Evolutionary conservation across 2,329 filamentous ascomycete genomes (phyloP), one percentile per base, ranked within the genome.

Genomic region (Aspergillus terreus): DNA sequence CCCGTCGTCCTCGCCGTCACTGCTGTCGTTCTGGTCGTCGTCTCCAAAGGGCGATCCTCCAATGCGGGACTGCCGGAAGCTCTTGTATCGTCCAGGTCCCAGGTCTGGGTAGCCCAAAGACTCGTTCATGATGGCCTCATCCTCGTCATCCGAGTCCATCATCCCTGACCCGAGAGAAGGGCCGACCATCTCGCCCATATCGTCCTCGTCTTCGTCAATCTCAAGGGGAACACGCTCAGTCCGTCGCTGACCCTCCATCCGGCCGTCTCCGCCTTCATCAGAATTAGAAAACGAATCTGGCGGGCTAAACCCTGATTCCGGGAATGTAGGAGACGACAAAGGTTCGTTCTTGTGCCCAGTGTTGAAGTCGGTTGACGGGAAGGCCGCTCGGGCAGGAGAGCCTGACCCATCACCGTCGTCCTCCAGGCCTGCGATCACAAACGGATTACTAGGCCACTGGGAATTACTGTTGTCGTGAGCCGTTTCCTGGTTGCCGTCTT

Each of bases 101-200:
- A 87, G 82, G 57, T 82, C 83, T 59, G 87, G 87, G 52, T 87
- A 85, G 12, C 84, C 85, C 71, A 87, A 82, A 60, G 85, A 84
- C 56, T 87, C 83, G 38, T 84, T 82, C 25, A 82, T 72, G 35
- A 74, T 69, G 21, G 71, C 79, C 4, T 82, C 79, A 11, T 81
- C 77, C 33, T 76, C 75, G 12, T 79, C 80, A 32, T 77, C 76
- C 25, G 77, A 78, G 46, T 79, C 78, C 63, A 76, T 62, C 51
- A 76, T 77, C 25, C 72, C 77, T 43, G 74, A 75, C 40, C 63
- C 71, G 63, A 50, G 70, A 62, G 35, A 70, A 58, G 58, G 77
- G 33, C 66, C 71, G 14, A 76, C 72, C 71, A 76, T 76, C 50
- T 68, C 80, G 68, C 73, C 73, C 73, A 76, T 76, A 40, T 76